Evolutionary conservation across 805 yeast genomes (phyloP).

Genomic region (Yueomyces sp.): DNA sequence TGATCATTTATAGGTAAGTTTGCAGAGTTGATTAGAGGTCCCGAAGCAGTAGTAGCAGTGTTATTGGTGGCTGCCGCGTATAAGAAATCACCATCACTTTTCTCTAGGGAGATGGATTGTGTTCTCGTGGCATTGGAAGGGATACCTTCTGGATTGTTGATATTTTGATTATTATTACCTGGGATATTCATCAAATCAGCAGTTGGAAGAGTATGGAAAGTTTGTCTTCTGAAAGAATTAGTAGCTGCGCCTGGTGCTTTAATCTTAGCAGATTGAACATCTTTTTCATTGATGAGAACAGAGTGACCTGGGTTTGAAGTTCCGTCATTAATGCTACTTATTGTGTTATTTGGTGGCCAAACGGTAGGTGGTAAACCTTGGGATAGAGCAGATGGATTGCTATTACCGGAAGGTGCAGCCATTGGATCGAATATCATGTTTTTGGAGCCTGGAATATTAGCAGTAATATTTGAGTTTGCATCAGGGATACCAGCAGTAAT

Average conservation of each 20-base stretch:
- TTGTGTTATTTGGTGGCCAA: background rate
- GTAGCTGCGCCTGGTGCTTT: conserved; percentile 7
- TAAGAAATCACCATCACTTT: conserved; percentile 7
- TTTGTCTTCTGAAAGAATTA: conserved; percentile 21
- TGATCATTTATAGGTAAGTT: background rate
- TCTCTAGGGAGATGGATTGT: conserved; percentile 19
- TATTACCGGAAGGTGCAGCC: background rate
- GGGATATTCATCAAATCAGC: conserved; percentile 6
- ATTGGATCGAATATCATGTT: background rate
- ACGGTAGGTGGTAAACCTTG: background rate
- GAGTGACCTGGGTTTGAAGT: background rate
- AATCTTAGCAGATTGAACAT: conserved; percentile 2
- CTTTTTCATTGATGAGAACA: background rate
- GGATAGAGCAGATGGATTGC: background rate
- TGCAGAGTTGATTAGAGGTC: conserved; percentile 10
- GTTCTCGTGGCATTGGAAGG: conserved; percentile 9
- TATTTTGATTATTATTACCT: background rate
- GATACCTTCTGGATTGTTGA: background rate
- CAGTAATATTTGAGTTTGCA: background rate
- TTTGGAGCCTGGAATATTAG: background rate
- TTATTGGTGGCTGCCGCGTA: conserved; percentile 2
- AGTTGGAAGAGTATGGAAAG: conserved; percentile 13
- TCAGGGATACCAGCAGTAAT: background rate
- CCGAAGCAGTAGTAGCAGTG: background rate
- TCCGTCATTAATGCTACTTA: background rate